These are phyloP conservation scores for Penicillium sumatraense DNA, from an alignment of 2,329 filamentous ascomycete genomes.

Conservation along the genomic window DNA sequence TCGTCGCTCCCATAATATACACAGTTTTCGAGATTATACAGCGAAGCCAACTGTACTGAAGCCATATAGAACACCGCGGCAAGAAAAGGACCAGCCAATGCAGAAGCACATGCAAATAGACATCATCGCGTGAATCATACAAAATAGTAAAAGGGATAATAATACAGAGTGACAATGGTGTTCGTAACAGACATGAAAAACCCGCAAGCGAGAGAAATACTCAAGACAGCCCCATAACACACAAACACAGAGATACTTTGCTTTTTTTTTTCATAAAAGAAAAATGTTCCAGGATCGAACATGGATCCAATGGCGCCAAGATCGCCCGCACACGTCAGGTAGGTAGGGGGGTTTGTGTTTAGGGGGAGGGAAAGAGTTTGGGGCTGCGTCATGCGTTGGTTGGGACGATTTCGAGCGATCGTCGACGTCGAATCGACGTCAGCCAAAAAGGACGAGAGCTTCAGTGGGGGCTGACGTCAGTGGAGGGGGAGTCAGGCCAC, in stretches of 20 bases:
- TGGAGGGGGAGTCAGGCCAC: slow-evolving; percentile 14
- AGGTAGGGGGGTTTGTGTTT: slow-evolving; percentile 3
- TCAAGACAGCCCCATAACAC: slow-evolving; percentile 18
- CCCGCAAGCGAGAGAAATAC: slow-evolving; percentile 20
- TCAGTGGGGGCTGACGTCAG: slow-evolving; percentile 8
- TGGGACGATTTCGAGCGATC: slow-evolving; percentile 18
- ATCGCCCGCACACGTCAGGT: slow-evolving; percentile 22
- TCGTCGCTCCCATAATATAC: slow-evolving; percentile 13
- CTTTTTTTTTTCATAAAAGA: slow-evolving; percentile 6
- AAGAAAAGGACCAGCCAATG: slow-evolving; percentile 24
- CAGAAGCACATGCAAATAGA: slow-evolving; percentile 22
- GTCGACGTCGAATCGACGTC: slow-evolving; percentile 25
- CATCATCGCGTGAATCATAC: slow-evolving; percentile 27
- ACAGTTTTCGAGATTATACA: slow-evolving; percentile 16
- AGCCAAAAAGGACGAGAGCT: slow-evolving; percentile 8
- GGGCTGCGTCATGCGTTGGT: slow-evolving; percentile 21
- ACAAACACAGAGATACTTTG: slow-evolving; percentile 17
- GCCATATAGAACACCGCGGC: slow-evolving; percentile 15
- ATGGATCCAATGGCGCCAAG: slow-evolving; percentile 17
- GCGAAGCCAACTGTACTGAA: slow-evolving; percentile 4
- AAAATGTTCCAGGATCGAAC: slow-evolving; percentile 14
- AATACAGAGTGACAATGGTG: slow-evolving; percentile 22
- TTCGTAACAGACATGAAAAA: slow-evolving; percentile 28
- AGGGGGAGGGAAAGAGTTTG: not conserved
- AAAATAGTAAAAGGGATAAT: slow-evolving; percentile 20